Percentiles rank a stretch among this genome's conserved stretches.
Evolutionary conservation across 164 flowering plant genomes (phyloP).

Genomic region (Berberis thunbergii): DNA sequence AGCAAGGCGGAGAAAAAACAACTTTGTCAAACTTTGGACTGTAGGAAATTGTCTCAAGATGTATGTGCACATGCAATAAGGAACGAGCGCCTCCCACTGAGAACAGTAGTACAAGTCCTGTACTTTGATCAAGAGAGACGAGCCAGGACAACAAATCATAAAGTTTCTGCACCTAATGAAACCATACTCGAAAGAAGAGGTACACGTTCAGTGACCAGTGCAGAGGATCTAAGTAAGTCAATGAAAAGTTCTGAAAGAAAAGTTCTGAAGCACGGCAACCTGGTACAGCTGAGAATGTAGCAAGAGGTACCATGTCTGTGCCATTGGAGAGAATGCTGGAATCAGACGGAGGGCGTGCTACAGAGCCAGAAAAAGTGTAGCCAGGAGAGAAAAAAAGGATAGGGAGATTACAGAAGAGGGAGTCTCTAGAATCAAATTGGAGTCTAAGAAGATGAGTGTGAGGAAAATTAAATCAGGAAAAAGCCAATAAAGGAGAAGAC

Average conservation of each 20-base stretch:
- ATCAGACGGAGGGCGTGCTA: constrained; percentile 9
- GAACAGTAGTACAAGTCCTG: constrained; percentile 88
- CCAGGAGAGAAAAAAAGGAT: constrained; percentile 10
- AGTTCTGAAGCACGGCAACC: neutral
- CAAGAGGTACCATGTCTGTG: neutral
- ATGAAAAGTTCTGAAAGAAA: no score
- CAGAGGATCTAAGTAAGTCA: neutral
- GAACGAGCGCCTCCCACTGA: constrained; percentile 71
- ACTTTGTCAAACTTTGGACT: constrained; percentile 64
- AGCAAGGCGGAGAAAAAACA: constrained; percentile 63
- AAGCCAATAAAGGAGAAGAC: constrained; percentile 19
- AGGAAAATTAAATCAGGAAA: constrained; percentile 20
- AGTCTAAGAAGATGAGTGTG: constrained; percentile 3
- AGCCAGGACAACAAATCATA: constrained; percentile 2
- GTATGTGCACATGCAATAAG: constrained; percentile 65
- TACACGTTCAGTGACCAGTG: neutral
- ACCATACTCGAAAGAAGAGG: neutral
- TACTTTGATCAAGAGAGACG: constrained; percentile 67
- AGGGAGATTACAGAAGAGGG: constrained; percentile 20
- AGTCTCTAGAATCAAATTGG: constrained; percentile 14
- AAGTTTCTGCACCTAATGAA: constrained; percentile 7
- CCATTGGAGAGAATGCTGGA: constrained; percentile 2
- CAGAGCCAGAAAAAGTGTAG: constrained; percentile 4
- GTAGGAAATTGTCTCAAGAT: constrained; percentile 62
- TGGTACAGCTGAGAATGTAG: neutral